Base-by-base conservation (phyloP, 352 stramenopile species). In the Phytophthora foliorum region DNA sequence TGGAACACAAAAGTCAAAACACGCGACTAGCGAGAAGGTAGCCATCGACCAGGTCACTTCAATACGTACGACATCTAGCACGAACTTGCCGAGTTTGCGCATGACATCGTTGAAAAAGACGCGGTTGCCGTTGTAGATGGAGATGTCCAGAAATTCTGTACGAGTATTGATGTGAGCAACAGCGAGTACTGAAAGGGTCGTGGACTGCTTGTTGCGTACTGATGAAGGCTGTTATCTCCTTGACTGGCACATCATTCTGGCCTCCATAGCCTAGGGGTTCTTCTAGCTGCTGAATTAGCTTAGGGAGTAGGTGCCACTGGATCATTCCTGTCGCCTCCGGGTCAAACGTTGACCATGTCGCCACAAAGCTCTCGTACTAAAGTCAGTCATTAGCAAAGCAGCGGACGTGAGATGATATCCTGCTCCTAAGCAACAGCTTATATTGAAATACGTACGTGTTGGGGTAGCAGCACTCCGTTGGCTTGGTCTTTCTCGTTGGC, bases 281-380 rank as follows among this genome's bases (percentile, higher is more conserved):
- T 4, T 88, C 65, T 1, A 96, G 80, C 14, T 82, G 69, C 51
- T 88, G 75, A 11, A 97, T 63, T 25, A 97, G 84, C 16, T 75
- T 72, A 16, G 81, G 75, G 6, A 97, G 45, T 17, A 83, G 6
- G 55, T 91, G 75, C 64, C 84, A 90, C n/a, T 84, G 63, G 8
- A 97, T 89, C 50, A 80, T 89, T 11, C 82, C 88, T 3, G 87
- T 95, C 21, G 89, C 91, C 11, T 94, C 75, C 3, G 85, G 88
- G 62, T 97, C 89, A 63, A 84, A 88, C 48, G 80, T 34, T 1
- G 69, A 63, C 88, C 86, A 94, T 4, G 75, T 77, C 21, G 36
- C 44, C 6, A 86, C 69, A 68, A 95, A 93, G 31, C 84, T 78
- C 21, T 90, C 77, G 48, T 95, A 83, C 77, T 95, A 31, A n/a